These are phyloP conservation scores for Pelargonium citronellum DNA, from an alignment of 441 rosid genomes.

Conservation along the genomic window DNA sequence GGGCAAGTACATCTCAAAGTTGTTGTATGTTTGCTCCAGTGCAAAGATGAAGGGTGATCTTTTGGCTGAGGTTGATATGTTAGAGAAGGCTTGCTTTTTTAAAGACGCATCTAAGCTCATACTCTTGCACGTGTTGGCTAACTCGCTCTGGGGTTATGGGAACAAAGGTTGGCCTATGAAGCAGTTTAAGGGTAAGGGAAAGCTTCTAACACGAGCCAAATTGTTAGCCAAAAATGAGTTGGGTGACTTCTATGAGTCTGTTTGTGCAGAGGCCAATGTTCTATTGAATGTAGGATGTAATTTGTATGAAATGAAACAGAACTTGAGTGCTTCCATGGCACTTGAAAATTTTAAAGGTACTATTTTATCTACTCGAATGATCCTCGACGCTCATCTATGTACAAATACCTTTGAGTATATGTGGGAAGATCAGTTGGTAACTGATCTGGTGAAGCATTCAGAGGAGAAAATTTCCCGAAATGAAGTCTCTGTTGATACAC, in stretches of 20 bases:
- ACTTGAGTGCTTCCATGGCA: conserved; percentile 26
- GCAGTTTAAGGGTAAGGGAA: conserved; percentile 30
- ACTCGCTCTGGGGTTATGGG: conserved; percentile 42
- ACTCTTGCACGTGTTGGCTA: conserved; percentile 32
- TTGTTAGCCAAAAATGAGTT: conserved; percentile 27
- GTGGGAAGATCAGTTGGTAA: conserved; percentile 31
- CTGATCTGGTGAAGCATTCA: conserved; percentile 22
- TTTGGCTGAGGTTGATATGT: conserved; percentile 31
- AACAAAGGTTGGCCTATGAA: conserved; percentile 51
- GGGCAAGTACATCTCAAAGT: conserved; percentile 26
- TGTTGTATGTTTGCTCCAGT: conserved; percentile 31
- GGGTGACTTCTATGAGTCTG: conserved; percentile 21
- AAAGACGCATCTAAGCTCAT: conserved; percentile 33
- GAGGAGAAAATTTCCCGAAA: conserved; percentile 18
- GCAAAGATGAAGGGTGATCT: conserved; percentile 34
- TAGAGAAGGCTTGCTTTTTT: conserved; percentile 29
- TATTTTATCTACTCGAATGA: conserved; percentile 30
- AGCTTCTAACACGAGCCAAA: conserved; percentile 35
- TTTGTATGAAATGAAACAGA: conserved; percentile 25
- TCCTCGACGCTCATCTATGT: conserved; percentile 38
- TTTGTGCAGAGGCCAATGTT: conserved; percentile 30
- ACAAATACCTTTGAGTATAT: conserved; percentile 20
- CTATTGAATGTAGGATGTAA: conserved; percentile 19
- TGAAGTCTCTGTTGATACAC: conserved; percentile 26
- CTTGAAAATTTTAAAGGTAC: conserved; percentile 32